These are phyloP conservation scores for Lactarius indigo DNA, from an alignment of 768 basidiomycete species.

Conservation along the genomic window DNA sequence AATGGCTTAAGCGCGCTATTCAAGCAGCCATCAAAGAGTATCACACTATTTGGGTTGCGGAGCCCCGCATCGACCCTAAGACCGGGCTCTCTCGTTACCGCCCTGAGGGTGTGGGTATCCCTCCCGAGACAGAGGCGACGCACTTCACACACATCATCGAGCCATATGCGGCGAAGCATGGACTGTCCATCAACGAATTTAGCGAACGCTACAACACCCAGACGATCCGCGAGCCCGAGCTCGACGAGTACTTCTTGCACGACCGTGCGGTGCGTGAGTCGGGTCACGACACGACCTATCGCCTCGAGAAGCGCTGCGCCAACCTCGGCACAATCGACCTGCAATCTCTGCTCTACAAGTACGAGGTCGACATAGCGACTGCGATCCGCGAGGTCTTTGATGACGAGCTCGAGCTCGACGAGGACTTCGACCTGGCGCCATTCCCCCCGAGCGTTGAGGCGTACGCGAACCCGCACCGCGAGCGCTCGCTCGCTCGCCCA, in stretches of 20 bases:
- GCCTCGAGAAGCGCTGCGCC: conserved; percentile 96
- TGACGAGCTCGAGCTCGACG: conserved; percentile 86
- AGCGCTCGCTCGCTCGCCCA: conserved; percentile 52
- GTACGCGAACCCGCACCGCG: conserved; percentile 59
- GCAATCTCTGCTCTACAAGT: conserved; percentile 96
- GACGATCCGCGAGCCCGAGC: conserved; percentile 71
- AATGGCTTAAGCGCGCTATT: conserved; percentile 93
- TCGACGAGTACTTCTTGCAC: conserved; percentile 97
- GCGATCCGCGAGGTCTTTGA: conserved; percentile 95
- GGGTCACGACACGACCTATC: conserved; percentile 94
- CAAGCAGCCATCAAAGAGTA: conserved; percentile 99
- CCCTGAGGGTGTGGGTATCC: conserved; percentile 92
- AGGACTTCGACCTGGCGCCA: conserved; percentile 86
- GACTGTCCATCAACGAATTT: conserved; percentile 92
- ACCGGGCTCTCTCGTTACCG: conserved; percentile 94
- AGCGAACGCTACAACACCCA: conserved; percentile 94
- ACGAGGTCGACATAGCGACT: conserved; percentile 97
- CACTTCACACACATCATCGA: conserved; percentile 98
- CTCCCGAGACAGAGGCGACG: conserved; percentile 96
- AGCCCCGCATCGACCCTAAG: conserved; percentile 90
- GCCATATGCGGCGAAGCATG: conserved; percentile 89
- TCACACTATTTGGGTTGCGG: conserved; percentile 94
- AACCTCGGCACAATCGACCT: conserved; percentile 96
- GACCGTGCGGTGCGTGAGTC: conserved; percentile 96
- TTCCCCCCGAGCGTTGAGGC: conserved; percentile 81